Conservation (phyloP, 2,329 filamentous ascomycete genomes). For the Calycina marina region DNA sequence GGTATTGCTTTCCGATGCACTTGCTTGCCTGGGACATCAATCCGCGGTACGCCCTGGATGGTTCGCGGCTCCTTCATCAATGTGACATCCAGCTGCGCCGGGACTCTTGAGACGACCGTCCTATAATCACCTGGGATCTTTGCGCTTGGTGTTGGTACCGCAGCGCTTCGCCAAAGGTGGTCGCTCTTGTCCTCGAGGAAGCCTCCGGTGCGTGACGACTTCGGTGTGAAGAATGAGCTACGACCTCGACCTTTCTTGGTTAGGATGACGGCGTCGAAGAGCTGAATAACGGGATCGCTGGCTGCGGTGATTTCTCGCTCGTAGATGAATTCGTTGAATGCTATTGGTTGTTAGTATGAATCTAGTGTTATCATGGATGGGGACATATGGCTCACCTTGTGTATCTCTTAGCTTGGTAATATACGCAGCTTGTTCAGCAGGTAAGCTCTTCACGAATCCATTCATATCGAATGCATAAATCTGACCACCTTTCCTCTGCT, state of each 20-base stretch:
- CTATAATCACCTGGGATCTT: slow-evolving; percentile 51
- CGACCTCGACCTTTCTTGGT: slow-evolving; percentile 56
- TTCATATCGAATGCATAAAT: slow-evolving; percentile 51
- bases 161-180: slow-evolving; percentile 63
- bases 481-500: slow-evolving; percentile 45
- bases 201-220: slow-evolving; percentile 25
- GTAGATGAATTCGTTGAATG: slow-evolving; percentile 74
- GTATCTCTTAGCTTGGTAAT: slow-evolving; percentile 49
- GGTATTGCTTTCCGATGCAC: slow-evolving; percentile 23
- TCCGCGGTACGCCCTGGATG: slow-evolving; percentile 71
- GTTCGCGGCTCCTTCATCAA: slow-evolving; percentile 86
- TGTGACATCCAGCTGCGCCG: slow-evolving; percentile 68
- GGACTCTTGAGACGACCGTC: slow-evolving; percentile 47
- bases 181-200: slow-evolving; percentile 62
- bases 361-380: slow-evolving; percentile 11
- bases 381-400: slow-evolving; percentile 34
- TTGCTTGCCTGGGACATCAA: slow-evolving; percentile 23
- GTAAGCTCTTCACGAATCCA: slow-evolving; percentile 48
- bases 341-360: slow-evolving; percentile 31
- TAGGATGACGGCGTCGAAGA: slow-evolving; percentile 75
- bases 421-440: slow-evolving; percentile 52
- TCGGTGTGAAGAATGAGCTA: slow-evolving; percentile 34
- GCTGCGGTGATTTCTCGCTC: slow-evolving; percentile 55
- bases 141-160: slow-evolving; percentile 42
- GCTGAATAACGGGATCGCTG: slow-evolving; percentile 50